Conservation (phyloP, 768 basidiomycete species). For the Kwoniella bestiolae region DNA sequence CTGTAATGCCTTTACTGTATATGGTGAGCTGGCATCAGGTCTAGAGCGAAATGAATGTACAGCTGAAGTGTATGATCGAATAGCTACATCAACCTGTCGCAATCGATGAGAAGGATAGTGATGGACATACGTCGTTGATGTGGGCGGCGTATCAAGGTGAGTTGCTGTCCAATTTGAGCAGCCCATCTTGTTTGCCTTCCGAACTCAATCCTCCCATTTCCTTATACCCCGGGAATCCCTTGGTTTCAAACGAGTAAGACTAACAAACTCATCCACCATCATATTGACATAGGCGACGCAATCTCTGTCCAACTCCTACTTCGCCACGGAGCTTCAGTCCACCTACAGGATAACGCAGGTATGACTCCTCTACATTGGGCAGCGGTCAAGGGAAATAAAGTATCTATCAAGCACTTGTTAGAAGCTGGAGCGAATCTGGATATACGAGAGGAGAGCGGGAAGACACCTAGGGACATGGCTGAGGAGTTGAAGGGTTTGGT, state of each 20-base stretch:
- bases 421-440: slow-evolving; percentile 83
- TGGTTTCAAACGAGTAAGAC: too few species aligned
- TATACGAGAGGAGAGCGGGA: slow-evolving; percentile 78
- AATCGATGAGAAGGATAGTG: slow-evolving; percentile 85
- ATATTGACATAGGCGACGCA: slow-evolving; percentile 77
- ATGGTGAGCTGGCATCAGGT: slow-evolving; percentile 40
- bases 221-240: too few species aligned
- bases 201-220: too few species aligned
- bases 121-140: slow-evolving; percentile 94
- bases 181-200: too few species aligned
- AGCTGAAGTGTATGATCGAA: slow-evolving; percentile 58
- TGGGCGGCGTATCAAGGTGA: slow-evolving; percentile 95
- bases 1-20: slow-evolving; percentile 84
- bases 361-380: slow-evolving; percentile 95
- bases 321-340: slow-evolving; percentile 80
- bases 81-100: slow-evolving; percentile 90
- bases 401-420: slow-evolving; percentile 79
- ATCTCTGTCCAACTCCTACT: slow-evolving; percentile 89
- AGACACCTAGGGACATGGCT: slow-evolving; percentile 94
- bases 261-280: too few species aligned
- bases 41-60: not conserved
- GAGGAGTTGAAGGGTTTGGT: slow-evolving; percentile 86
- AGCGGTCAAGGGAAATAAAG: slow-evolving; percentile 89
- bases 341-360: slow-evolving; percentile 76
- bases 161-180: too few species aligned